Base-by-base conservation (phyloP, 345 rosid genomes). In the Brassica juncea region DNA sequence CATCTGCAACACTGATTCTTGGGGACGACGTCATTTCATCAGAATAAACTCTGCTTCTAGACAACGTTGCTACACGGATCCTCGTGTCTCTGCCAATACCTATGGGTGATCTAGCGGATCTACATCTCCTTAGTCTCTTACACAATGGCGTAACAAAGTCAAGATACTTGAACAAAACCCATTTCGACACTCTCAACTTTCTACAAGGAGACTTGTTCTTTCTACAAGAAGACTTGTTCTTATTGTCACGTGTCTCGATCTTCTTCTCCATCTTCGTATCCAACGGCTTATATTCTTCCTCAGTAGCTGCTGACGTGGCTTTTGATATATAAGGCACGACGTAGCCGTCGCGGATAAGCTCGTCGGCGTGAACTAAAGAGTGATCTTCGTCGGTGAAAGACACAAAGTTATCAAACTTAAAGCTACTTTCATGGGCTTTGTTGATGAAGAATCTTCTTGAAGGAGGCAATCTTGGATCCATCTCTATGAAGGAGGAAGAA, bases 401-500 rank as follows among this genome's bases (percentile, higher is more conserved):
- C 42, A 82, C 73, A 3, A 97, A 93, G 76, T 83, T 89, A 62
- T 92, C 97, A 72, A 92, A 91, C 73, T 91, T 89, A 84, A 90
- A 90, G 72, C 81, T 81, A 42, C 80, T 72, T 65, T 94, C 98
- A 35, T 88, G 87, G 68, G 94, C 77, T 69, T 59, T 69, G 44
- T 68, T 85, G 76, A 84, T 79, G 55, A 86, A 81, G 88, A 92
- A 94, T 81, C 97, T 89, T 88, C 86, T 90, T 6, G 99, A 94
- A 34, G 97, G 94, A 64, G 97, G 90, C 84, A 91, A 81, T 77
- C 88, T 90, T 14, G 98, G 97, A 87, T 94, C 98, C 98, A 94
- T 90, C 80, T 94, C 97, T 30, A 94, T 94, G 91, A 90, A 94
- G 31, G 90, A 89, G 75, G 94, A 86, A 57, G 87, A 86, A 68